Evolutionary conservation across 352 stramenopile species (phyloP).

Genomic region (Phytophthora tentaculata): DNA sequence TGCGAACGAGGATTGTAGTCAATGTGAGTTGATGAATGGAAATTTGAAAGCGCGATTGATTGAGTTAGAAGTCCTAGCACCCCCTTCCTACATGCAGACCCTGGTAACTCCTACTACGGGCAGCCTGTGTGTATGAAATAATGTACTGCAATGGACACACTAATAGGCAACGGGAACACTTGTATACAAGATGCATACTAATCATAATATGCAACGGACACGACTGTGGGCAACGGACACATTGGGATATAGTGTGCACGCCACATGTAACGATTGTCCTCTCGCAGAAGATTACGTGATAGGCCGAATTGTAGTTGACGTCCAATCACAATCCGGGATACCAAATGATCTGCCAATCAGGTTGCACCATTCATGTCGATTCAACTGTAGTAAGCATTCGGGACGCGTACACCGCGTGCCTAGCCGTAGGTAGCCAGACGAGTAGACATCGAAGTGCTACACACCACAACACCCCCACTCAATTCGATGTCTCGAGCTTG

Average conservation of each 20-base stretch:
- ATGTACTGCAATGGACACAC: not conserved
- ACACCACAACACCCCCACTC: slow-evolving; percentile 21
- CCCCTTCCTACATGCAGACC: too few relatives aligned
- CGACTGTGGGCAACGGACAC: not conserved
- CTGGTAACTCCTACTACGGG: too few relatives aligned
- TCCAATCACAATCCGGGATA: not conserved
- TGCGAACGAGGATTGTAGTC: not conserved
- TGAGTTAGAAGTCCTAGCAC: not conserved
- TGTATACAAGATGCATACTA: too few relatives aligned
- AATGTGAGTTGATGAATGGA: not conserved
- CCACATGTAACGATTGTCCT: not conserved
- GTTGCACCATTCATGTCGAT: not conserved
- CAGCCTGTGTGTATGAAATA: too few relatives aligned
- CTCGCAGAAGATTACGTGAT: not conserved
- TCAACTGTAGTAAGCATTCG: not conserved
- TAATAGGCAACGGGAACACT: not conserved
- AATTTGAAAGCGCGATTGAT: not conserved
- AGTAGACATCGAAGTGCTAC: slow-evolving; percentile 16
- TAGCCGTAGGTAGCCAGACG: not conserved
- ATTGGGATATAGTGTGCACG: not conserved
- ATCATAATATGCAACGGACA: not conserved
- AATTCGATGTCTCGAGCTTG: slow-evolving; percentile 12
- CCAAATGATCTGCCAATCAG: not conserved
- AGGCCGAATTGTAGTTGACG: not conserved
- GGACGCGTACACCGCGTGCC: not conserved